Percentiles rank a stretch among this genome's conserved stretches.
These are phyloP conservation scores for Hymenoscyphus repandus DNA, from an alignment of 2,329 filamentous ascomycete genomes.

Conservation along the genomic window DNA sequence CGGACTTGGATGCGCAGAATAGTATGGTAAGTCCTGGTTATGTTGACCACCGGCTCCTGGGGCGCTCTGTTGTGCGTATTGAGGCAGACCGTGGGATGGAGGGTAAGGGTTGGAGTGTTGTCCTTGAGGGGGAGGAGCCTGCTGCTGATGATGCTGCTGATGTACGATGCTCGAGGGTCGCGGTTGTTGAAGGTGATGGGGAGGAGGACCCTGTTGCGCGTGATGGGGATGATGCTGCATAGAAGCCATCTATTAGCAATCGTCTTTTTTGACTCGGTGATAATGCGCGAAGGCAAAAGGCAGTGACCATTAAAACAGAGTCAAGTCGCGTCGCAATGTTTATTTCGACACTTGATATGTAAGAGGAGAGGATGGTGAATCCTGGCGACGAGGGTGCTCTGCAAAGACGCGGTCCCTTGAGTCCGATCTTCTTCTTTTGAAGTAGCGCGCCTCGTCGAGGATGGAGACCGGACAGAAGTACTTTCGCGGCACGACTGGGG, in stretches of 20 bases:
- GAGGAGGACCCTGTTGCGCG: slow-evolving; percentile 65
- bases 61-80: slow-evolving; percentile 59
- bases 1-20: slow-evolving; percentile 72
- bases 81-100: slow-evolving; percentile 59
- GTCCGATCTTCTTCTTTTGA: slow-evolving; percentile 26
- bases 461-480: slow-evolving; percentile 17
- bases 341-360: slow-evolving; percentile 27
- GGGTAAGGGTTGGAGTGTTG: slow-evolving; percentile 65
- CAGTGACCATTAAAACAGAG: slow-evolving; percentile 31
- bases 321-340: slow-evolving; percentile 30
- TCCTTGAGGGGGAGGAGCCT: slow-evolving; percentile 50
- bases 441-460: slow-evolving; percentile 17
- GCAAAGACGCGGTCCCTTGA: slow-evolving; percentile 28
- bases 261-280: slow-evolving; percentile 15
- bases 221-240: slow-evolving; percentile 72
- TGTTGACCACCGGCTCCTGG: slow-evolving; percentile 57
- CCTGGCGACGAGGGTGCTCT: slow-evolving; percentile 31
- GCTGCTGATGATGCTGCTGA: slow-evolving; percentile 57
- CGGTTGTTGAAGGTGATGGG: slow-evolving; percentile 61
- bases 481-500: slow-evolving; percentile 14
- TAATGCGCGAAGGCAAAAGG: slow-evolving; percentile 23
- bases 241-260: slow-evolving; percentile 25
- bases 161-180: slow-evolving; percentile 69
- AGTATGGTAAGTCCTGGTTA: slow-evolving; percentile 68
- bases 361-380: slow-evolving; percentile 24